Base-by-base conservation (phyloP, 352 stramenopile species). In the Phytophthora podocarpi region DNA sequence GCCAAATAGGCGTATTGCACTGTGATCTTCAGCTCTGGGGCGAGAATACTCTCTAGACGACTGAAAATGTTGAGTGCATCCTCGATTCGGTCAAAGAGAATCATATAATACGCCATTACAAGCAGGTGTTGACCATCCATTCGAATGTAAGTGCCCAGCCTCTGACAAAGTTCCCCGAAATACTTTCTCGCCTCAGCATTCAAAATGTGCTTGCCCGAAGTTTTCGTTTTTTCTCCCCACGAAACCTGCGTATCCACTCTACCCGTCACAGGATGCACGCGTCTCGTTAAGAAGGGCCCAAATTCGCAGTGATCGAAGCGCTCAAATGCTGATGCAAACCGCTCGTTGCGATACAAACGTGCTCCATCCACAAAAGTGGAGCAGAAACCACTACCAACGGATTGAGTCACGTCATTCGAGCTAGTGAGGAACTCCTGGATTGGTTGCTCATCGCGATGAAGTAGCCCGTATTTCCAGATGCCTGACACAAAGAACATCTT, bases 1-100 rank as follows among this genome's bases (percentile, higher is more conserved):
- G 49, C 40, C 28, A 92, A 75, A 42, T 90, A 92, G 27, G 85
- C 78, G 30, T 74, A 88, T 21, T 76, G 72, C 23, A 91, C 47
- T 20, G 59, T 73, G 36, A 39, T 31, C n/a, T 71, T 58, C 40
- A 72, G 12, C 16, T 54, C 16, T 40, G 28, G n/a, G 11, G 16
- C 16, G 7, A 41, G 16, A 10, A 64, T 20, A 9, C 8, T 32
- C 9, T 72, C 41, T 9, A 82, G 34, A 5, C 55, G 70, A 28
- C 37, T 41, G 41, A 88, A 80, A 45, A 77, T 51, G 2, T 59
- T 41, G 31, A 84, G 34, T 18, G 70, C 73, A 36, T 75, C 60
- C 3, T 69, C 52, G 1, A 77, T 67, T 11, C 75, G 76, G 21
- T 82, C 55, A 40, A 84, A 74, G 13, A 85, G 32, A 40, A 85